Percentiles rank a stretch among this genome's conserved stretches.
phyloP scores from a whole-genome alignment of 768 basidiomycete species.

The Brasilioporus rufonigricans region DNA sequence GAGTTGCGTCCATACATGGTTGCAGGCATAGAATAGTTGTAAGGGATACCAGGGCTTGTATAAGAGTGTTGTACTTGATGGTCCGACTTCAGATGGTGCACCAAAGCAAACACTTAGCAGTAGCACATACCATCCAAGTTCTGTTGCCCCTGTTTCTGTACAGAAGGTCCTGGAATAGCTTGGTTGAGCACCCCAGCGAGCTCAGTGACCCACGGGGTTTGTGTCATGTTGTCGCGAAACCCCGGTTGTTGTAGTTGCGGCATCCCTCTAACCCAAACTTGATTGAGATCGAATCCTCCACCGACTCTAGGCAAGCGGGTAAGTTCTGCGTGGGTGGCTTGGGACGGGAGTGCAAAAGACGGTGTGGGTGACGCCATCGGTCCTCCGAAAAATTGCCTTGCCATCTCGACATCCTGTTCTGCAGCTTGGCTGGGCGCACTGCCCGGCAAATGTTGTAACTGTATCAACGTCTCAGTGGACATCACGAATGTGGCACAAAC shows the following conservation, averaged over 20 bases:
- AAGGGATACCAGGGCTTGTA: slow-evolving; percentile 35
- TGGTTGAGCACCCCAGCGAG: slow-evolving; percentile 38
- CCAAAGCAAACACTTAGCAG: background rate
- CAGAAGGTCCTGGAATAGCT: slow-evolving; percentile 22
- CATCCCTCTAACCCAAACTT: slow-evolving; percentile 54
- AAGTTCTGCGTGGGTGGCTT: slow-evolving; percentile 33
- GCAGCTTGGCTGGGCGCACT: slow-evolving; percentile 47
- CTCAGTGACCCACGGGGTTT: slow-evolving; percentile 56
- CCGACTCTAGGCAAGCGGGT: slow-evolving; percentile 19
- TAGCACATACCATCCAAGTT: slow-evolving; percentile 23
- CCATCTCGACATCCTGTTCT: slow-evolving; percentile 69
- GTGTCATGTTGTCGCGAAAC: slow-evolving; percentile 34
- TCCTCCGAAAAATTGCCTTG: slow-evolving; percentile 75
- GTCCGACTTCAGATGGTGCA: slow-evolving; percentile 3
- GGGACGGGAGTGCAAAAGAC: slow-evolving; percentile 35
- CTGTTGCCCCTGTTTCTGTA: slow-evolving; percentile 33
- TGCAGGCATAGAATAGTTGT: slow-evolving; percentile 35
- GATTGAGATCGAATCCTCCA: slow-evolving; percentile 39
- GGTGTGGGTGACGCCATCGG: slow-evolving; percentile 34
- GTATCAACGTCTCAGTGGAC: background rate
- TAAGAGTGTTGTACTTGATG: slow-evolving; percentile 37
- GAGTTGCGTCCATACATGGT: slow-evolving; percentile 34
- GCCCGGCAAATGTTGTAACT: slow-evolving; percentile 78
- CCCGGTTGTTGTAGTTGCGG: slow-evolving; percentile 40
- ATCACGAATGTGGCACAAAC: background rate